phyloP scores from a whole-genome alignment of 1,284 basidiomycete genomes.

The Microbotryum silenes-acaulis region DNA sequence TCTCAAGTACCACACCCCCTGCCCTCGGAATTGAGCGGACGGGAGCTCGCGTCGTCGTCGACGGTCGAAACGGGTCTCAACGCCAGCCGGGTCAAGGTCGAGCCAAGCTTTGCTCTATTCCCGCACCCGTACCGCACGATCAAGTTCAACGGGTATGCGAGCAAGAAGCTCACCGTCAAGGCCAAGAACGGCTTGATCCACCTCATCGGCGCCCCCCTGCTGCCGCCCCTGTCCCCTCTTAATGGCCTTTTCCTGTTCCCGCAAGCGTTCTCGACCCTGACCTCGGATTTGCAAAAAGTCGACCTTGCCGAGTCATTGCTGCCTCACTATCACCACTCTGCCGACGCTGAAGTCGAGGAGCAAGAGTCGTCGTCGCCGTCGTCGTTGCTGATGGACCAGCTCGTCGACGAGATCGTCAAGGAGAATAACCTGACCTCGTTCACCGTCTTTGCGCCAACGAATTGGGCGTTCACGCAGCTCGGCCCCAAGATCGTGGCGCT shows the following conservation, averaged over 20 bases:
- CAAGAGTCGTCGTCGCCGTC: neutral
- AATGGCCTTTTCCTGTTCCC: constrained; percentile 35
- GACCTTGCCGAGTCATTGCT: constrained; percentile 28
- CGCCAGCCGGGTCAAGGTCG: constrained; percentile 22
- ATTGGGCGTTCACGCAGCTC: constrained; percentile 22
- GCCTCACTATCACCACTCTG: constrained; percentile 18
- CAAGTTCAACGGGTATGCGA: constrained; percentile 21
- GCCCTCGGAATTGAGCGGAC: neutral
- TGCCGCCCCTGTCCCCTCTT: constrained; percentile 35
- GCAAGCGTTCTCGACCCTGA: constrained; percentile 31
- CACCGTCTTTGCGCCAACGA: constrained; percentile 35
- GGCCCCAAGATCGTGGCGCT: constrained; percentile 23
- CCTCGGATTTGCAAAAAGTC: constrained; percentile 34
- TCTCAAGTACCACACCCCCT: constrained; percentile 21
- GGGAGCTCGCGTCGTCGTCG: constrained; percentile 24
- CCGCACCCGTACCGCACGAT: constrained; percentile 25
- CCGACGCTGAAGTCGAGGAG: constrained; percentile 12
- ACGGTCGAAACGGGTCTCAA: constrained; percentile 27
- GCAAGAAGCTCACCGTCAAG: constrained; percentile 29
- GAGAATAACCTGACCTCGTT: constrained; percentile 18
- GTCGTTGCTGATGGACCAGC: constrained; percentile 6
- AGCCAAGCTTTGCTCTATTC: constrained; percentile 14
- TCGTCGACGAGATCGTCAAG: constrained; percentile 27
- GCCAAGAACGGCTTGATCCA: constrained; percentile 36
- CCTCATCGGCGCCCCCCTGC: constrained; percentile 27